Evolutionary conservation across 139 green algal genomes (phyloP), one percentile per base, ranked within the genome.

Genomic region (Volvox africanus): DNA sequence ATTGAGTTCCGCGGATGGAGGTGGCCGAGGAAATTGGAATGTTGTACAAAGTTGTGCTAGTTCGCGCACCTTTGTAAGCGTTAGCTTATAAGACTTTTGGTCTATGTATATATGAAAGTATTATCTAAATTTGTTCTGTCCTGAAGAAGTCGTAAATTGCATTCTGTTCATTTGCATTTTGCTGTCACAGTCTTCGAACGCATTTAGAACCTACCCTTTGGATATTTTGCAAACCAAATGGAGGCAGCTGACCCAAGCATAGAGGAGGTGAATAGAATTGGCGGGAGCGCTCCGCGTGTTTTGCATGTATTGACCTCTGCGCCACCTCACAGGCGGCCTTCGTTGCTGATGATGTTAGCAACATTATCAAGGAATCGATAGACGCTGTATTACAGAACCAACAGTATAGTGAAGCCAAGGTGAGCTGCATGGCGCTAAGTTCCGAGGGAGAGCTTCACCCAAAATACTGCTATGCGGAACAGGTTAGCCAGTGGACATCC

Each of bases 351-450:
- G 96, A 98, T 37, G 95, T 98, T 1, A 96, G 91, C 91, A 97
- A 95, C 84, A 97, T 98, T 26, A 97, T 98, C 93, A 98, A 98
- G 81, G 95, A 98, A 50, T 95, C 93, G 2, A 94, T 98, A 17
- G 96, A 98, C 44, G 80, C 88, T 9, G 94, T 97, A 21, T 91
- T 98, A n/a, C 92, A 95, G 61, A 97, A 97, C 77, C 91, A 97
- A 73, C 91, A 95, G 30, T 98, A 97, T 88, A 95, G 92, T 61
- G 94, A 96, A 30, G 77, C 93, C 33, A 98, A 96, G 96, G 96
- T 97, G 65, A 44, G 92, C 35, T 0, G 80, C 33, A n/a, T 37
- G 37, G 76, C 21, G 76, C 32, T 82, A 55, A 20, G 33, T 26
- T 61, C 11, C 28, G n/a, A 36, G 35, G 61, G 36, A 62, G 44